Base-by-base conservation (phyloP, 2,329 filamentous ascomycete species). In the Venturia asperata region DNA sequence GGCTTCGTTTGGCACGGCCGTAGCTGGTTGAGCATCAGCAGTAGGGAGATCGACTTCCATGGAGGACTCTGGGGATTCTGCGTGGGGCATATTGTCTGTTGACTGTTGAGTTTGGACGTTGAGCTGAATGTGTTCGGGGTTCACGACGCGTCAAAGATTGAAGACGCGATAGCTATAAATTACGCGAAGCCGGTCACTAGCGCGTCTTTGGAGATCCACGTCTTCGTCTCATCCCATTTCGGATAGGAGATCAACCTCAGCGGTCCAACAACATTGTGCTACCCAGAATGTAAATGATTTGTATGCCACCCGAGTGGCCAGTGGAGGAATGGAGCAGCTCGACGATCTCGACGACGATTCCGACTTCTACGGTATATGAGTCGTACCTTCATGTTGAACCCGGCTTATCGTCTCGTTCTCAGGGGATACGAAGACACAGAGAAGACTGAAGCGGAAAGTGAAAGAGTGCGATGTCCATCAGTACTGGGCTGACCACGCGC, bases 301-400 rank as follows among this genome's bases (percentile, higher is more conserved):
- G 30, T 21, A 58, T n/a, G 30, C 15, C 30, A 9, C n/a, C 37
- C 37, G 30, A 58, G 27, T 27, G 52, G 24, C 19, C 17, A 5
- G 15, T n/a, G 52, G n/a, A 5, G 52, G 17, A 21, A 58, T 58
- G 52, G 52, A 37, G 30, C 52, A 58, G 5, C 27, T 58, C 27
- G 75, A 72, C 39, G 76, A 72, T 69, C 71, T 77, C 42, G 75
- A 72, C 6, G 77, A 79, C 66, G 78, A 80, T 24, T 79, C 77
- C 34, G 76, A 74, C 69, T 79, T 80, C 70, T 77, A 77, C 66
- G 78, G 78, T 80, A 73, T 24, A 9, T 24, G 24, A n/a, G 24
- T 43, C 41, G 52, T 17, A 34, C n/a, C 24, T 24, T 19, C 1
- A 17, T 42, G n/a, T 27, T 19, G 10, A 61, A n/a, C 27, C 24